Conservation (phyloP, 257 asterid species). For the Petunia secreta region DNA sequence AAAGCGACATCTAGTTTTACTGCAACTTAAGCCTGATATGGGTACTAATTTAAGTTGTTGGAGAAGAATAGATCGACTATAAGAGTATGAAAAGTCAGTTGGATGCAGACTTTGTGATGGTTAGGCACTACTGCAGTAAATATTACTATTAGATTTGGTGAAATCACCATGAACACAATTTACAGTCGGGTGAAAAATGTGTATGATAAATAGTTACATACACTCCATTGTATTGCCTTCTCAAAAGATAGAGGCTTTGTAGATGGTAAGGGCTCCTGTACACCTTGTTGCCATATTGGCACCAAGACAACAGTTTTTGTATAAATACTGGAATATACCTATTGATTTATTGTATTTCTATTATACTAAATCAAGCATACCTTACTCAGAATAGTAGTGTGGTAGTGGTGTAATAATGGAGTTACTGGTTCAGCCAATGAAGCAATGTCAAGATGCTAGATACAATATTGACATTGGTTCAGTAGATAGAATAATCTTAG, state of each 20-base stretch:
- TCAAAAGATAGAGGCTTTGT: neutral
- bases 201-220: neutral
- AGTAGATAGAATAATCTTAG: too few species aligned
- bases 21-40: slow-evolving; percentile 3
- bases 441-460: neutral
- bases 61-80: neutral
- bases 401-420: neutral
- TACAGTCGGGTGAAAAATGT: neutral
- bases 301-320: neutral
- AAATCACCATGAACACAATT: slow-evolving; percentile 12
- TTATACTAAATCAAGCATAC: neutral
- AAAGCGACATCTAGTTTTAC: neutral
- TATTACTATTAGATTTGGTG: neutral
- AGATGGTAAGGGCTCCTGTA: neutral
- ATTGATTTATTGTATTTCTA: neutral
- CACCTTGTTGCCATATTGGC: slow-evolving; percentile 11
- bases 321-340: neutral
- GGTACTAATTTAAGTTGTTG: neutral
- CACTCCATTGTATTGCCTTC: slow-evolving; percentile 21
- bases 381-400: neutral
- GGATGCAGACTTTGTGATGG: neutral
- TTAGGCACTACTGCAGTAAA: neutral
- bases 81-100: neutral
- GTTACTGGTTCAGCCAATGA: neutral
- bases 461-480: too few species aligned